Evolutionary conservation across 371 early-diverging fungal species (phyloP).

Genomic region (Mortierella sp.): DNA sequence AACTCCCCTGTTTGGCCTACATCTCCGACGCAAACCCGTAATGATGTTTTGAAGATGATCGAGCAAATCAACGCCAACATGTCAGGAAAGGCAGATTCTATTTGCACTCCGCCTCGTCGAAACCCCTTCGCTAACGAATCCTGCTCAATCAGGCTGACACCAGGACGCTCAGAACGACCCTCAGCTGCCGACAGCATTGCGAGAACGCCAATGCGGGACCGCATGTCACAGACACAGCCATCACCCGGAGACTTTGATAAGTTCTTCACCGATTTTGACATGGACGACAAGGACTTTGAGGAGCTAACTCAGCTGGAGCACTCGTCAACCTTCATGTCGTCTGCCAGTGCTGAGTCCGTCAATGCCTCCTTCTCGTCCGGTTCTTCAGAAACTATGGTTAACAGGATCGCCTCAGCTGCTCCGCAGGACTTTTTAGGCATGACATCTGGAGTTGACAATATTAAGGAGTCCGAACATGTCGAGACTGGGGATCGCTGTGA

Average conservation of each 20-base stretch:
- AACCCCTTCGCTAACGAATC: not conserved
- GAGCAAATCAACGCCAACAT: slow-evolving; percentile 46
- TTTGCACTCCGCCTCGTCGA: not conserved
- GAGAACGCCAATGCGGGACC: slow-evolving; percentile 11
- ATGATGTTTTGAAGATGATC: slow-evolving; percentile 49
- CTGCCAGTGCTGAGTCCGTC: slow-evolving; percentile 1
- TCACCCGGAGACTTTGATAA: slow-evolving; percentile 51
- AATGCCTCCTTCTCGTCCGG: not conserved
- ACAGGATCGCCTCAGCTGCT: slow-evolving; percentile 1
- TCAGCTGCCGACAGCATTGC: slow-evolving; percentile 8
- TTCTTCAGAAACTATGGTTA: slow-evolving; percentile 3
- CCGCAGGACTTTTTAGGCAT: not conserved
- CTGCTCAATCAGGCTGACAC: not conserved
- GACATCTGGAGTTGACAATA: not conserved
- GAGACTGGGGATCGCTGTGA: not conserved
- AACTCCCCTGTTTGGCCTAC: not conserved
- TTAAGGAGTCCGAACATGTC: not conserved
- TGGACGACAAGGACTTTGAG: slow-evolving; percentile 38
- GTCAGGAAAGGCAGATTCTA: not conserved
- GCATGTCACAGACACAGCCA: not conserved
- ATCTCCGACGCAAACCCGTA: slow-evolving; percentile 26
- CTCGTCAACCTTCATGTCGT: slow-evolving; percentile 22
- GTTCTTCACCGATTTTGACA: slow-evolving; percentile 43
- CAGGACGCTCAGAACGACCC: not conserved
- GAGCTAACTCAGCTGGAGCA: slow-evolving; percentile 44